phyloP scores from a whole-genome alignment of 192 early-diverging fungal genomes.

The Backusella macrospora region DNA sequence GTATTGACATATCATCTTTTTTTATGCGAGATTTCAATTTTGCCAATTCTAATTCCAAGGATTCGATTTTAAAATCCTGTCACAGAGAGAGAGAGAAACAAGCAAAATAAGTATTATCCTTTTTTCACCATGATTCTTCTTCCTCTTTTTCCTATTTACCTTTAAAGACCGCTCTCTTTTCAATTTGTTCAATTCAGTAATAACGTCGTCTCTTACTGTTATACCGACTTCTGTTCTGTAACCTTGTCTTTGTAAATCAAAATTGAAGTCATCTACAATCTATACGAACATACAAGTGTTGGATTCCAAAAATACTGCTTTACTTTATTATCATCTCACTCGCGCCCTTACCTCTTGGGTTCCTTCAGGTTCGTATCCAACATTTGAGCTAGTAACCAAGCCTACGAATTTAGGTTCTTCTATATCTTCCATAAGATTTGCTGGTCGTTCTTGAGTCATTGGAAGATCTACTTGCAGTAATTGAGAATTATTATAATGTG shows the following conservation, averaged over 20 bases:
- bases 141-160: not conserved
- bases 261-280: not conserved
- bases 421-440: too few species aligned
- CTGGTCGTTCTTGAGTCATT: too few species aligned
- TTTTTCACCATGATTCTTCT: not conserved
- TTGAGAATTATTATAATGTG: too few species aligned
- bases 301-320: too few species aligned
- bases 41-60: not conserved
- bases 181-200: not conserved
- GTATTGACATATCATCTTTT: not conserved
- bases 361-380: too few species aligned
- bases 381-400: too few species aligned
- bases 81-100: not conserved
- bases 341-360: too few species aligned
- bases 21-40: not conserved
- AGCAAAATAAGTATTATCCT: not conserved
- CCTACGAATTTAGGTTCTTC: too few species aligned
- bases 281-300: not conserved
- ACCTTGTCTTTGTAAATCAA: slow-evolving; percentile 4
- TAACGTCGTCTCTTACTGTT: not conserved
- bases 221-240: not conserved
- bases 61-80: not conserved
- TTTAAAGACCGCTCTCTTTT: not conserved
- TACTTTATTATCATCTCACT: too few species aligned
- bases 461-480: too few species aligned